Conservation (phyloP, 768 basidiomycete species). For the Daedaleopsis nitida region DNA sequence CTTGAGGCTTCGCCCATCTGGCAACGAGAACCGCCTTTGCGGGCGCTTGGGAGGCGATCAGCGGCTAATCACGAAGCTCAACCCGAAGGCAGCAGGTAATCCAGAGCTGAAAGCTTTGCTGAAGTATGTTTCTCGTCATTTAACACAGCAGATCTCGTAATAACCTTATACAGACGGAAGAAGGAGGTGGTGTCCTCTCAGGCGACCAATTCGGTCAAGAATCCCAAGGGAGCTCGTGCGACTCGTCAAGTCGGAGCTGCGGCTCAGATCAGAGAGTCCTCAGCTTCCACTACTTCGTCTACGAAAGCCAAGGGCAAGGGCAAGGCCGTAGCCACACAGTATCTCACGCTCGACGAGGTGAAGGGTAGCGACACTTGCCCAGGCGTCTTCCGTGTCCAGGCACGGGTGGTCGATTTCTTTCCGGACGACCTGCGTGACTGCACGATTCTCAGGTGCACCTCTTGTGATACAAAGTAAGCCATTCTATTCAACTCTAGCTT, state of each 20-base stretch:
- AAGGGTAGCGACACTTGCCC: slow-evolving; percentile 23
- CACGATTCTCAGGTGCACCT: slow-evolving; percentile 50
- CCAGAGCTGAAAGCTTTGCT: slow-evolving; percentile 45
- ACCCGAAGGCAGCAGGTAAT: slow-evolving; percentile 38
- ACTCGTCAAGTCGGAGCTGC: slow-evolving; percentile 6
- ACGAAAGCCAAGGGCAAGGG: neutral
- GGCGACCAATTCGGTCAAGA: slow-evolving; percentile 12
- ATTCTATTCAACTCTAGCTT: neutral
- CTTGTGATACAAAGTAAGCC: slow-evolving; percentile 53
- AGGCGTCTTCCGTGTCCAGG: slow-evolving; percentile 45
- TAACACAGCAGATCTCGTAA: neutral
- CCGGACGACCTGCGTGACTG: slow-evolving; percentile 53
- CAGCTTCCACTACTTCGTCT: neutral
- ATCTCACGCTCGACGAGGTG: slow-evolving; percentile 5
- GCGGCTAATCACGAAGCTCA: slow-evolving; percentile 46
- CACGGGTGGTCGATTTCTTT: slow-evolving; percentile 56
- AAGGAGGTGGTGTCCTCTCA: slow-evolving; percentile 32
- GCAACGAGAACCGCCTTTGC: slow-evolving; percentile 34
- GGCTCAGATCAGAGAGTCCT: neutral
- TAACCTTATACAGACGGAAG: slow-evolving; percentile 32
- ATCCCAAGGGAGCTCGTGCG: slow-evolving; percentile 5
- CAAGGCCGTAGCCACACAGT: neutral
- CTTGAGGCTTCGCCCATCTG: slow-evolving; percentile 47
- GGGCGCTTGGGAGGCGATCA: slow-evolving; percentile 52
- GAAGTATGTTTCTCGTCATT: slow-evolving; percentile 37